Percentiles rank a stretch among this genome's conserved stretches.
phyloP scores from a whole-genome alignment of 2,329 filamentous ascomycete species.

The Diaporthe caulivora region DNA sequence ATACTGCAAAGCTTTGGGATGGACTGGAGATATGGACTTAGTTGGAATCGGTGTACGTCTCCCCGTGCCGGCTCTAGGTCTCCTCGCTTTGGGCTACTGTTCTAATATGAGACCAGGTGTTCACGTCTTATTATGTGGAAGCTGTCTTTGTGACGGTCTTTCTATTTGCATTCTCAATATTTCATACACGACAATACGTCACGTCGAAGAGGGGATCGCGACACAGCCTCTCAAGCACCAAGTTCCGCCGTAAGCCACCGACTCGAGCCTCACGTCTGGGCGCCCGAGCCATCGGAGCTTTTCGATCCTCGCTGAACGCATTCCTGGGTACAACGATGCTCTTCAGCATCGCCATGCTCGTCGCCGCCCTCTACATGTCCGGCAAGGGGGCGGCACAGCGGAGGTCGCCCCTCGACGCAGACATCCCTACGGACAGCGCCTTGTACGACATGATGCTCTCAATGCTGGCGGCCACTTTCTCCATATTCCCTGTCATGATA shows the following conservation, averaged over 20 bases:
- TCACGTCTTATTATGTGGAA: constrained; percentile 41
- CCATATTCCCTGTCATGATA: constrained; percentile 39
- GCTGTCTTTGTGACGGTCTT: constrained; percentile 39
- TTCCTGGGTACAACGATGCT: constrained; percentile 39
- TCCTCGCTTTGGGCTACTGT: too few species aligned
- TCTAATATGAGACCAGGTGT: constrained; percentile 14
- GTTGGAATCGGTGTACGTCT: constrained; percentile 41
- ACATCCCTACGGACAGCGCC: constrained; percentile 37
- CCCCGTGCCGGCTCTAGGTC: too few species aligned
- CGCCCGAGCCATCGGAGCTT: constrained; percentile 44
- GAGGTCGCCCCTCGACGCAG: background rate
- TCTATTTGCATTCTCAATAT: constrained; percentile 36
- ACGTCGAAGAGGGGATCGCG: background rate
- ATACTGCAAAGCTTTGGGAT: constrained; percentile 42
- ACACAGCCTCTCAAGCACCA: background rate
- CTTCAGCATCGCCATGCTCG: constrained; percentile 40
- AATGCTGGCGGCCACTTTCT: constrained; percentile 36
- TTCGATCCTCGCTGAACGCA: constrained; percentile 45
- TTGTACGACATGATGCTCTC: constrained; percentile 42
- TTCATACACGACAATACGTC: constrained; percentile 27
- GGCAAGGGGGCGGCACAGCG: constrained; percentile 7
- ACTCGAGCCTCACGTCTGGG: constrained; percentile 37
- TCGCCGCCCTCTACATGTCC: constrained; percentile 40
- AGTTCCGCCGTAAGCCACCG: background rate
- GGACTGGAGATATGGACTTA: constrained; percentile 42